These are phyloP conservation scores for Parsonsia alboflavescens DNA, from an alignment of 257 asterid species.

Conservation along the genomic window DNA sequence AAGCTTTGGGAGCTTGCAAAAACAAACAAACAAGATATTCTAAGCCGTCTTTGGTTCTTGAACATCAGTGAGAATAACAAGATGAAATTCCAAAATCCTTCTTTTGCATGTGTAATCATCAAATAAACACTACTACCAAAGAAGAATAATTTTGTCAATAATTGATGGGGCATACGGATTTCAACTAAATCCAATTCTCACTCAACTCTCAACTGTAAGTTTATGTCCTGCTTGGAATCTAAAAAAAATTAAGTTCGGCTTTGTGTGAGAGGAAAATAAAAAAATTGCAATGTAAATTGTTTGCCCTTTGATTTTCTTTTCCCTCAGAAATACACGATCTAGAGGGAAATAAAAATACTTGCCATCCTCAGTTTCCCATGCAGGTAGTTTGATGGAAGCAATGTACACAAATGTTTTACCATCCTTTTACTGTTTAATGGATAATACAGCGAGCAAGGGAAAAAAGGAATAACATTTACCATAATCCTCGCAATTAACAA, in stretches of 20 bases:
- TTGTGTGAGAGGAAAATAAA: background rate
- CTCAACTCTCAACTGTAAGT: background rate
- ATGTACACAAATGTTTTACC: background rate
- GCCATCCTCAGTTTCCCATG: background rate
- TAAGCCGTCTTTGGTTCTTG: constrained; percentile 4
- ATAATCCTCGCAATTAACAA: background rate
- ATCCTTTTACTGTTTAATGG: no score
- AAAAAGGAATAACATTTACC: background rate
- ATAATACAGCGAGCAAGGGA: no score
- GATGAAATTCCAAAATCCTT: background rate
- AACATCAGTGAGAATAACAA: background rate
- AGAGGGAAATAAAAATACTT: background rate
- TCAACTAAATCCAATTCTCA: background rate
- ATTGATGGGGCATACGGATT: background rate
- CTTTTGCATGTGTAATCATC: background rate
- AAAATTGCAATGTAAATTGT: background rate
- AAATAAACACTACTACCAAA: background rate
- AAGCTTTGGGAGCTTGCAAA: background rate
- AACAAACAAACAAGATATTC: background rate
- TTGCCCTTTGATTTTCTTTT: background rate
- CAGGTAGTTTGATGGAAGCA: background rate
- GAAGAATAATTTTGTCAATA: background rate
- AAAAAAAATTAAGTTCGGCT: background rate
- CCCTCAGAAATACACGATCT: background rate
- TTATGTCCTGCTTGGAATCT: background rate